Conservation (phyloP, 306 rosid genomes). For the Fragaria nilgerrensis region DNA sequence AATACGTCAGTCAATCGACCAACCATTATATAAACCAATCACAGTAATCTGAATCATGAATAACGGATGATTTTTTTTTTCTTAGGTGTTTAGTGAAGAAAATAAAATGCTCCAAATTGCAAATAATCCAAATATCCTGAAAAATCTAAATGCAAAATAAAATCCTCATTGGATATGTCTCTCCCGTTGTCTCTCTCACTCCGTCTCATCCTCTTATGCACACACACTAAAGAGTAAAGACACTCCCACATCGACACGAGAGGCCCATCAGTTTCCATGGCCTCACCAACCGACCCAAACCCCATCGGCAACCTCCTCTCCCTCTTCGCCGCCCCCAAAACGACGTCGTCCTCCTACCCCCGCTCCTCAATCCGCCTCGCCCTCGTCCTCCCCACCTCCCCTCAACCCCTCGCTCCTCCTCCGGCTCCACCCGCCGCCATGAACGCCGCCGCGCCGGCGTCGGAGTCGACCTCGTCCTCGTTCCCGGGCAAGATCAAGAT, state of each 20-base stretch:
- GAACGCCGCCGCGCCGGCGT: constrained; percentile 29
- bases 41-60: too few relatives aligned
- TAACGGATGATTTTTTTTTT: too few relatives aligned
- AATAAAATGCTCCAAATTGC: too few relatives aligned
- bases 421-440: constrained; percentile 21
- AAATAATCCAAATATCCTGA: neutral
- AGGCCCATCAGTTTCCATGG: constrained; percentile 36
- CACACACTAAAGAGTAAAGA: too few relatives aligned
- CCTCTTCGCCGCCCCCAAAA: constrained; percentile 37
- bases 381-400: constrained; percentile 29
- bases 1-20: too few relatives aligned
- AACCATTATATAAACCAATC: too few relatives aligned
- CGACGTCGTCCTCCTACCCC: constrained; percentile 23
- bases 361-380: constrained; percentile 49
- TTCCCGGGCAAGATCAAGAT: constrained; percentile 56
- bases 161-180: neutral
- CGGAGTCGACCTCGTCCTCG: constrained; percentile 42
- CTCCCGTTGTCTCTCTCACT: neutral
- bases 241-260: neutral
- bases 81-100: too few relatives aligned
- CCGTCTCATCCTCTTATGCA: too few relatives aligned
- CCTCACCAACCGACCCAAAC: constrained; percentile 47
- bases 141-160: too few relatives aligned
- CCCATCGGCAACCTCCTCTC: constrained; percentile 56
- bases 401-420: neutral